Conservation (phyloP, 1,139 yeast species). For the Blastobotrys arbuscula region DNA sequence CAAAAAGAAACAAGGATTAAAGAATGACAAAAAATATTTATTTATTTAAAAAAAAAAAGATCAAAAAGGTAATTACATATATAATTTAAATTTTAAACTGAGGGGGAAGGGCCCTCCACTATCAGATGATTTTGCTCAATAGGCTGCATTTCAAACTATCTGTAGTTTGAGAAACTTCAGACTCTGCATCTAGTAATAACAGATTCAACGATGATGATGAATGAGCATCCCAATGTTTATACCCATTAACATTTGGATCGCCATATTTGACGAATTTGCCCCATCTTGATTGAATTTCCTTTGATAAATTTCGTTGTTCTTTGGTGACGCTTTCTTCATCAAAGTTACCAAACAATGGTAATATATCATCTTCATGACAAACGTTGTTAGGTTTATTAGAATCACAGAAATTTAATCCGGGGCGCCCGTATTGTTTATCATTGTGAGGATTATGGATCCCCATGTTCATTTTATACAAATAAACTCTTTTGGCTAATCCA, state of each 20-base stretch:
- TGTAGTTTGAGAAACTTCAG: background rate
- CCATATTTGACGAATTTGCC: conserved; percentile 27
- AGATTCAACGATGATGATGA: background rate
- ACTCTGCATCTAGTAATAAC: background rate
- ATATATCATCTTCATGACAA: conserved; percentile 32
- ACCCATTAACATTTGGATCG: conserved; percentile 19
- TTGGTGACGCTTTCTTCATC: conserved; percentile 15
- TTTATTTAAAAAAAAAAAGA: background rate
- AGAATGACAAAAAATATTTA: background rate
- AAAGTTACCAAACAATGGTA: conserved; percentile 7
- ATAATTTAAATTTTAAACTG: too few species aligned
- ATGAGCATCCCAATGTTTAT: conserved; percentile 16
- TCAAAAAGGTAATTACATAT: too few species aligned
- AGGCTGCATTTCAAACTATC: background rate
- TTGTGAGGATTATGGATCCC: conserved; percentile 28
- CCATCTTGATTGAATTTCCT: conserved; percentile 30
- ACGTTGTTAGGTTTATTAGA: conserved; percentile 16
- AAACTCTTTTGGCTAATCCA: conserved; percentile 16
- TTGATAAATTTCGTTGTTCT: conserved; percentile 19
- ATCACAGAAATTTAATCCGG: conserved; percentile 21
- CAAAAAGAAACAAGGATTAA: conserved; percentile 5
- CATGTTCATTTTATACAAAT: conserved; percentile 24
- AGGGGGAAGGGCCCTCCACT: background rate
- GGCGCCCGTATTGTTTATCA: conserved; percentile 8
- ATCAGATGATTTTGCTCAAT: too few species aligned